Conservation (phyloP, 1,139 yeast genomes). For the Saccharomyces hybrid region DNA sequence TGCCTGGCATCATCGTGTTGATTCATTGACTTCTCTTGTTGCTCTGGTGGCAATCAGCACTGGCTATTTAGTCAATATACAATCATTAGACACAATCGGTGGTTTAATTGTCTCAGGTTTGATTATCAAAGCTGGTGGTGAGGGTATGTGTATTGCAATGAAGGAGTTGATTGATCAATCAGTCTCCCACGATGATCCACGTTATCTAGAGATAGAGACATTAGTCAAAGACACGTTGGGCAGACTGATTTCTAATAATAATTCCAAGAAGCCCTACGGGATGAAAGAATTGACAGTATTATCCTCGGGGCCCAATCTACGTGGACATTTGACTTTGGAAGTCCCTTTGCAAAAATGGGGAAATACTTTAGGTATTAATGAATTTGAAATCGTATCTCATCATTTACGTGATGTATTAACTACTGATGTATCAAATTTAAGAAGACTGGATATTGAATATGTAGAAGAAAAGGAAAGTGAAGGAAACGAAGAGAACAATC, state of each 20-base stretch:
- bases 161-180: slow-evolving; percentile 67
- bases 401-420: slow-evolving; percentile 26
- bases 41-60: slow-evolving; percentile 83
- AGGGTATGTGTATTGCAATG: slow-evolving; percentile 60
- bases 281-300: slow-evolving; percentile 48
- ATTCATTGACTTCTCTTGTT: slow-evolving; percentile 85
- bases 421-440: slow-evolving; percentile 28
- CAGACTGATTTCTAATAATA: slow-evolving; percentile 33
- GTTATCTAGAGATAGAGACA: slow-evolving; percentile 36
- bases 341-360: slow-evolving; percentile 40
- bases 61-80: slow-evolving; percentile 66
- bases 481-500: slow-evolving; percentile 12
- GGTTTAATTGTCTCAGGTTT: slow-evolving; percentile 77
- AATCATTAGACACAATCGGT: slow-evolving; percentile 86
- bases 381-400: slow-evolving; percentile 41
- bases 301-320: slow-evolving; percentile 64
- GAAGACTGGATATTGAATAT: slow-evolving; percentile 32
- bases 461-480: slow-evolving; percentile 27
- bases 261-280: slow-evolving; percentile 34
- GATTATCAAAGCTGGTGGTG: slow-evolving; percentile 77
- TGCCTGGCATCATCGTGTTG: slow-evolving; percentile 98
- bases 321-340: slow-evolving; percentile 36
- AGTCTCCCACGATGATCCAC: slow-evolving; percentile 35
- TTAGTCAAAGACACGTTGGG: slow-evolving; percentile 33
- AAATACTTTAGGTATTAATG: slow-evolving; percentile 37